Evolutionary conservation across 1,284 basidiomycete genomes (phyloP).

Genomic region (Papiliotrema flavescens): DNA sequence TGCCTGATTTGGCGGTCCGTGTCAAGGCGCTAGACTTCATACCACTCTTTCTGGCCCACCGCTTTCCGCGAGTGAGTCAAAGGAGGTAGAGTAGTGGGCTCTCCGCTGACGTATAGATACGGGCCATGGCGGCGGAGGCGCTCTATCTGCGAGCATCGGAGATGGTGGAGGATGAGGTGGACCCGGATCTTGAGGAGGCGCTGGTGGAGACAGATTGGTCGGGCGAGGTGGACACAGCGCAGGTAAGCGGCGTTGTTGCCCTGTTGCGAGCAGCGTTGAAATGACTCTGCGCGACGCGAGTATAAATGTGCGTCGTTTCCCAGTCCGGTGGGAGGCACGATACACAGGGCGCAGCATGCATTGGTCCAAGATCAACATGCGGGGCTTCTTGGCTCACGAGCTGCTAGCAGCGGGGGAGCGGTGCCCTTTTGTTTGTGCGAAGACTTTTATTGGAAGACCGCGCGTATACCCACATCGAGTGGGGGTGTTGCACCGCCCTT

Average conservation of each 20-base stretch:
- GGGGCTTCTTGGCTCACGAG: too few relatives aligned
- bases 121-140: slow-evolving; percentile 73
- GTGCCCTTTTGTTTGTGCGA: too few relatives aligned
- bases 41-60: slow-evolving; percentile 64
- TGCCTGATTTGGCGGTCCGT: slow-evolving; percentile 42
- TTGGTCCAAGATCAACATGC: too few relatives aligned
- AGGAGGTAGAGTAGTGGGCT: not conserved
- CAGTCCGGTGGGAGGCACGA: too few relatives aligned
- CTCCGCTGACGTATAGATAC: slow-evolving; percentile 55
- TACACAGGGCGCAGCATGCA: too few relatives aligned
- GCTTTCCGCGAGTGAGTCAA: slow-evolving; percentile 66
- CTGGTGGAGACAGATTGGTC: slow-evolving; percentile 77
- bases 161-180: slow-evolving; percentile 59
- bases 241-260: slow-evolving; percentile 17
- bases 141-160: slow-evolving; percentile 73
- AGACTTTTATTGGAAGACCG: too few relatives aligned
- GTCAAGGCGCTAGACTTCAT: slow-evolving; percentile 55
- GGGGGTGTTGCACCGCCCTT: too few relatives aligned
- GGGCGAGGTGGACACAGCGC: slow-evolving; percentile 9
- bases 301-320: too few relatives aligned
- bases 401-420: too few relatives aligned
- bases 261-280: too few relatives aligned
- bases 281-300: too few relatives aligned
- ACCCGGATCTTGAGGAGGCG: slow-evolving; percentile 69
- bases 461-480: too few relatives aligned